Base-by-base conservation (phyloP, 2,329 filamentous ascomycete species). In the Helminthosporium solani region DNA sequence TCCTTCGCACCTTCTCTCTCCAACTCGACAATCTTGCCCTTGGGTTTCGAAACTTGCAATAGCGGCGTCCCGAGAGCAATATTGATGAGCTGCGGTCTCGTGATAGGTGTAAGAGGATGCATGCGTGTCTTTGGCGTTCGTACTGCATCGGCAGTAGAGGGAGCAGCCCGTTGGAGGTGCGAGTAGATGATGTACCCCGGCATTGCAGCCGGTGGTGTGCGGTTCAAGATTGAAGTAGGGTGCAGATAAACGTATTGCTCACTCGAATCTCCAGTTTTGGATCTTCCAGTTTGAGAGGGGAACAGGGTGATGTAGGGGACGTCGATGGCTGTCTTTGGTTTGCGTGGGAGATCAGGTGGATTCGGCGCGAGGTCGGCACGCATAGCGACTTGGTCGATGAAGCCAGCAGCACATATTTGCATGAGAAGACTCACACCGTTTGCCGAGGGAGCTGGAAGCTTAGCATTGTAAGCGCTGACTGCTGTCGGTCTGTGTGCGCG, bases 311-410 rank as follows among this genome's bases (percentile, higher is more conserved):
- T 70, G 65, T 97, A 99, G 0, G 92, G 88, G 2, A 97, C 88
- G 57, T 97, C 90, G 54, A 94, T 95, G 1, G 91, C 88, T n/a
- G 90, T 83, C 40, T 83, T 84, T 0, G 91, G 88, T 51, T 87
- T 89, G 15, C 86, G 78, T 2, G 59, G 49, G 1, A 70, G 53
- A 12, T 67, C 63, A 1, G 66, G 64, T 0, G 88, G 87, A 11
- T 78, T 79, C 0, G 90, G 88, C 0, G 89, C 79, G n/a, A 90
- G 76, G 68, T 99, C 92, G 3, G 88, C 89, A 49, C 94, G 88
- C 57, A 97, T 90, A 36, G 94, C 94, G 33, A 99, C 81, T 57
- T 96, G 88, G 70, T 99, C 94, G 61, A 97, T 84, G 73, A 96
- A 97, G 1, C 92, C 94, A 0, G 90, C 87, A 0, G 92, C 89